Evolutionary conservation across 1,284 basidiomycete genomes (phyloP), one percentile per base, ranked within the genome.

Genomic region (Leccinum huronense): DNA sequence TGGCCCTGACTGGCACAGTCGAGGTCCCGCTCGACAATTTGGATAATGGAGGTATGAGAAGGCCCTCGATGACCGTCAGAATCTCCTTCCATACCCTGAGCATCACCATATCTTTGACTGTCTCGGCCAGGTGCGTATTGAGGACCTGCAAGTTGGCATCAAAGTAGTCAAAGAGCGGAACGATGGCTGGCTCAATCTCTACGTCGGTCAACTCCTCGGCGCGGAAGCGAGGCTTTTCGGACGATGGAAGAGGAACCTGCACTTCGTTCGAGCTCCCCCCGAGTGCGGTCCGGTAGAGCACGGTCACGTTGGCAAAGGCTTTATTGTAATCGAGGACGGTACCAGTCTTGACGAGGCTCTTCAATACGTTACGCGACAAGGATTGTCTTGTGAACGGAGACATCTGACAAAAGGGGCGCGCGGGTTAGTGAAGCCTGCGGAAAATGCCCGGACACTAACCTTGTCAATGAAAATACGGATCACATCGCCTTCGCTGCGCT

Each of bases 51-150:
- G 97, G 97, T 5, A 99, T 89, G 61, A 99, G 86, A 71, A 99
- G 79, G 7, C 87, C 87, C 75, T 99, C 97, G 66, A 99, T 86
- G 14, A 94, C 88, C 53, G 82, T 84, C 68, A 99, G 77, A 63
- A 99, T 91, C 78, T 98, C 96, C 79, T 99, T 99, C 97, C 97
- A 99, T 57, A 97, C 86, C 66, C 91, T 87, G 58, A 88, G 88
- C 88, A 99, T 95, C 63, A 98, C 95, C 81, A 90, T 90, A 75
- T 95, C 91, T 79, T 95, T 94, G 62, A 93, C 91, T n/a, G 84
- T 83, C 38, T 91, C 86, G 65, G 90, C 91, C 59, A 99, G 80
- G 65, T 91, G 90, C 13, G 92, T 94, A 71, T 97, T 96, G 58
- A 99, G 83, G 5, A 94, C 95, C 68, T 94, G 91, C 60, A 98